A percentile compares a stretch with the other conserved stretches of the same genome.
These are phyloP conservation scores for Monilinia laxa DNA, from an alignment of 2,329 filamentous ascomycete genomes.

Conservation along the genomic window DNA sequence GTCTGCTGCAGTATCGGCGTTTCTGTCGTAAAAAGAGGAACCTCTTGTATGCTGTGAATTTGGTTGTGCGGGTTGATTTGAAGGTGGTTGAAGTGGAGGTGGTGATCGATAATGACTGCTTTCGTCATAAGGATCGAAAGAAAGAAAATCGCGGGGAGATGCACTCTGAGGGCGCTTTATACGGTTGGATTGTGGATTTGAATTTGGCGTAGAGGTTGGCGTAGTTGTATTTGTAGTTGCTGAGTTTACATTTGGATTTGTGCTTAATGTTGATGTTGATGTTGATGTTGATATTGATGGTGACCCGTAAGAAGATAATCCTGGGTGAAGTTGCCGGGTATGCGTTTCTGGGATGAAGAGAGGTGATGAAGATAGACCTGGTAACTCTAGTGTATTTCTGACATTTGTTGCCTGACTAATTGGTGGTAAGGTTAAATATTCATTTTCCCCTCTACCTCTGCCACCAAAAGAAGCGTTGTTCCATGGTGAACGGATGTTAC, in stretches of 20 bases:
- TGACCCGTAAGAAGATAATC: not conserved
- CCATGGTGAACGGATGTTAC: conserved; percentile 2
- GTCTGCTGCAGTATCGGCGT: not conserved
- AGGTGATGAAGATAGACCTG: conserved; percentile 7
- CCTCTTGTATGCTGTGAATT: not conserved
- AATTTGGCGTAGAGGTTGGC: not conserved
- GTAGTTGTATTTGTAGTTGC: not conserved
- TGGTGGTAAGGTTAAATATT: conserved; percentile 19
- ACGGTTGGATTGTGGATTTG: not conserved
- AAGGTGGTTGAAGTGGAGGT: not conserved
- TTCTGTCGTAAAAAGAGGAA: conserved; percentile 4
- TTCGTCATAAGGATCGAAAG: conserved; percentile 8
- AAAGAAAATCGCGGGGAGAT: conserved; percentile 4
- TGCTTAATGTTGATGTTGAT: not conserved
- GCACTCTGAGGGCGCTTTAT: conserved; percentile 1
- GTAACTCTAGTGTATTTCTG: not conserved
- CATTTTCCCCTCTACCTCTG: not conserved
- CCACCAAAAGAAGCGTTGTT: not conserved
- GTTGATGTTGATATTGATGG: not conserved
- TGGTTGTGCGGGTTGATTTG: conserved; percentile 3
- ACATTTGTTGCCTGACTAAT: not conserved
- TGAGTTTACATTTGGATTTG: not conserved
- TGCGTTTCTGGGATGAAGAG: conserved; percentile 18
- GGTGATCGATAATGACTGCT: conserved; percentile 5
- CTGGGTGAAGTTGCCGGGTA: conserved; percentile 1